Conservation (phyloP, 1,139 yeast species). For the Lodderomyces parapsilosis region DNA sequence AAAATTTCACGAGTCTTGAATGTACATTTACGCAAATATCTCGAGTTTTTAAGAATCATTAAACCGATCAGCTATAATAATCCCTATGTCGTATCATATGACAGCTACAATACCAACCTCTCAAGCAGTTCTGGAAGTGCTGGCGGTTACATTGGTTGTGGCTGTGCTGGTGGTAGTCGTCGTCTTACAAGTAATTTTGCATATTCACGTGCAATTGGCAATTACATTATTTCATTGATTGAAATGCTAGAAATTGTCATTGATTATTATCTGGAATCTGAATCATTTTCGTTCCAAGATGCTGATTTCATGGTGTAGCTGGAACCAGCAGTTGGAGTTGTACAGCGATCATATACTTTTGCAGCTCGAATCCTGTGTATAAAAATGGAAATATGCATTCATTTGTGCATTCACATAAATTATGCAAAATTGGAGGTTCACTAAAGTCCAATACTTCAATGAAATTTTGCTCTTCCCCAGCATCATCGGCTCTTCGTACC, state of each 20-base stretch:
- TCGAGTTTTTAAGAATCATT: slow-evolving; percentile 12
- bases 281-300: background rate
- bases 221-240: background rate
- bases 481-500: slow-evolving; percentile 58
- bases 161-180: no score
- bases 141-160: background rate
- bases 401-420: no score
- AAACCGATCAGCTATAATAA: slow-evolving; percentile 5
- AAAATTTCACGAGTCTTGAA: background rate
- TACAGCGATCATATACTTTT: slow-evolving; percentile 23
- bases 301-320: background rate
- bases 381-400: no score
- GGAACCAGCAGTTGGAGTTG: slow-evolving; percentile 14
- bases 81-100: background rate
- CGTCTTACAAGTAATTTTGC: background rate
- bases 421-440: slow-evolving; percentile 21
- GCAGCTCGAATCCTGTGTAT: no score
- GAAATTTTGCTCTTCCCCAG: slow-evolving; percentile 53
- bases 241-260: background rate
- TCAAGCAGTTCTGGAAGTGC: background rate
- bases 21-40: slow-evolving; percentile 12
- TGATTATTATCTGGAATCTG: background rate
- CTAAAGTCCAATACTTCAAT: slow-evolving; percentile 88
- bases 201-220: background rate
- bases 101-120: background rate